Evolutionary conservation across 768 basidiomycete species (phyloP).

Genomic region (Pleurotus cornucopiae): DNA sequence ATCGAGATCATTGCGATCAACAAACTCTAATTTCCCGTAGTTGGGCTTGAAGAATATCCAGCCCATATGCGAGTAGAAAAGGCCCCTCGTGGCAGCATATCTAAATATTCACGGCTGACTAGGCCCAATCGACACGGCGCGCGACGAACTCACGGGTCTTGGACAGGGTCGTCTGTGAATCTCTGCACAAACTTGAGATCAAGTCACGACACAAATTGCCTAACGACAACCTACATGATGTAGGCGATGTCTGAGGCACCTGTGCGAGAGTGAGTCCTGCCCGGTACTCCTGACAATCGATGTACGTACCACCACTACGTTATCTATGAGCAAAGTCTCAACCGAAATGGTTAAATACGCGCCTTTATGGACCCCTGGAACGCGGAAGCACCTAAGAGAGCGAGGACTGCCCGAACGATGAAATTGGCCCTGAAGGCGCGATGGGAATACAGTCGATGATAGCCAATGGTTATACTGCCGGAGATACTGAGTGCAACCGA

Average conservation of each 20-base stretch:
- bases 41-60: slow-evolving; percentile 82
- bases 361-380: slow-evolving; percentile 83
- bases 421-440: slow-evolving; percentile 58
- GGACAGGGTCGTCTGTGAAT: slow-evolving; percentile 64
- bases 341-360: slow-evolving; percentile 8
- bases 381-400: slow-evolving; percentile 64
- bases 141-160: slow-evolving; percentile 51
- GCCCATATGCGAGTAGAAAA: slow-evolving; percentile 77
- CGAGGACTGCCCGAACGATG: slow-evolving; percentile 53
- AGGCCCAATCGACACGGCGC: background rate
- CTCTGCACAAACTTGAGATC: slow-evolving; percentile 32
- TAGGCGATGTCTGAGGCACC: slow-evolving; percentile 70
- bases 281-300: background rate
- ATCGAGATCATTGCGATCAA: slow-evolving; percentile 68
- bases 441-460: slow-evolving; percentile 79
- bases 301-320: slow-evolving; percentile 49
- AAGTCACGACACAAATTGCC: background rate
- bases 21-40: slow-evolving; percentile 56
- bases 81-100: slow-evolving; percentile 69
- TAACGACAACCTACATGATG: slow-evolving; percentile 55
- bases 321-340: background rate
- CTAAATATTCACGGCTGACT: slow-evolving; percentile 24
- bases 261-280: slow-evolving; percentile 14
- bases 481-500: slow-evolving; percentile 3
- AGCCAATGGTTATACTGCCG: slow-evolving; percentile 66